phyloP scores from a whole-genome alignment of 2,329 filamentous ascomycete species.

The Pseudophaeomoniella oleicola region DNA sequence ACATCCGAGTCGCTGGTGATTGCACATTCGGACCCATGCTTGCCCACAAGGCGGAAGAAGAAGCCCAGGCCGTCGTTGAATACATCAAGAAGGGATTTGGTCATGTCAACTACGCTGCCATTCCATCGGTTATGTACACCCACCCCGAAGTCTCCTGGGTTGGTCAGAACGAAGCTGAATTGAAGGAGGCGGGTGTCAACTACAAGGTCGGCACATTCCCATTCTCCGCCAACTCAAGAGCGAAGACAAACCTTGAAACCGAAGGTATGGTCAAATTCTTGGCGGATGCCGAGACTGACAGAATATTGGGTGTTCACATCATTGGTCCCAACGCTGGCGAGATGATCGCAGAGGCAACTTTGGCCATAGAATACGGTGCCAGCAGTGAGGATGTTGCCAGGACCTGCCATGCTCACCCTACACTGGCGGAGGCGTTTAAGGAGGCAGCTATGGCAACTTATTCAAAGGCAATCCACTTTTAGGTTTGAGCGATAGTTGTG shows the following conservation, averaged over 20 bases:
- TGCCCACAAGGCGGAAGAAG: constrained; percentile 98
- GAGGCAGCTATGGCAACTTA: constrained; percentile 98
- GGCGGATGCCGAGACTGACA: constrained; percentile 88
- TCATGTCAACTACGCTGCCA: constrained; percentile 97
- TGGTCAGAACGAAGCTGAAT: constrained; percentile 89
- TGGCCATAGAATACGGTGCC: constrained; percentile 92
- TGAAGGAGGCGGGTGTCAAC: constrained; percentile 77
- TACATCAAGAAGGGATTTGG: constrained; percentile 97
- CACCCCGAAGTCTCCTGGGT: constrained; percentile 98
- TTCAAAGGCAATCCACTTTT: constrained; percentile 92
- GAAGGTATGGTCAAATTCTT: constrained; percentile 97
- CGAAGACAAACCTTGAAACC: constrained; percentile 95
- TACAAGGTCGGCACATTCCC: constrained; percentile 93
- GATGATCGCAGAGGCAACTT: constrained; percentile 96
- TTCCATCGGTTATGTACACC: constrained; percentile 99
- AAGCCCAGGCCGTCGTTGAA: constrained; percentile 86
- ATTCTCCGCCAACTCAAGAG: constrained; percentile 94
- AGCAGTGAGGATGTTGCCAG: constrained; percentile 88
- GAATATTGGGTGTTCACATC: constrained; percentile 91
- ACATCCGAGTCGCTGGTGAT: constrained; percentile 94
- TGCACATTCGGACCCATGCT: constrained; percentile 97
- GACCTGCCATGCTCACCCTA: constrained; percentile 94
- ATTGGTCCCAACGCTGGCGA: constrained; percentile 91
- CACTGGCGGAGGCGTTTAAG: constrained; percentile 94
- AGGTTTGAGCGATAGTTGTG: too few relatives aligned